phyloP scores from a whole-genome alignment of 2,329 filamentous ascomycete genomes.

The Fusarium burgessii region DNA sequence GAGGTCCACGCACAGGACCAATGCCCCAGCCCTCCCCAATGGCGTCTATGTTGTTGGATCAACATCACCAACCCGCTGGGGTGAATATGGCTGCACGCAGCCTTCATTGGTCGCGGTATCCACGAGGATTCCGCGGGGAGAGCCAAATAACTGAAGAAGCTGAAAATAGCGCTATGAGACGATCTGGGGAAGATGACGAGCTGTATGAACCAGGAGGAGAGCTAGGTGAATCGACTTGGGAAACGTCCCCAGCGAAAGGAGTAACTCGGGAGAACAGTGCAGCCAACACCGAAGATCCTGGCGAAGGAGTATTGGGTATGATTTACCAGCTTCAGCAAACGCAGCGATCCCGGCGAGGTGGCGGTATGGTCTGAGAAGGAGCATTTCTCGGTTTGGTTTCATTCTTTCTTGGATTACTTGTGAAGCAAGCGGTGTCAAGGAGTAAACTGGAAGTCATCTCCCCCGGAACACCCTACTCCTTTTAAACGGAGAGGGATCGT shows the following conservation, averaged over 20 bases:
- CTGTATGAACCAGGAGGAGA: constrained; percentile 63
- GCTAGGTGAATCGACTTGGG: constrained; percentile 71
- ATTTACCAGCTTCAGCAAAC: constrained; percentile 70
- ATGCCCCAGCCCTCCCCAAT: constrained; percentile 72
- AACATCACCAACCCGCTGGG: constrained; percentile 76
- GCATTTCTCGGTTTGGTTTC: not conserved
- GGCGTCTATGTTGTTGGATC: constrained; percentile 79
- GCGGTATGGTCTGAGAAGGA: constrained; percentile 51
- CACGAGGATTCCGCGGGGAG: constrained; percentile 60
- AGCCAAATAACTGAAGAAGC: constrained; percentile 68
- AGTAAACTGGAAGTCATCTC: constrained; percentile 11
- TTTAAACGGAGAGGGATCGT: not conserved
- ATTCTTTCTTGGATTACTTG: not conserved
- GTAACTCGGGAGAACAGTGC: constrained; percentile 66
- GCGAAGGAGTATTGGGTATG: constrained; percentile 67
- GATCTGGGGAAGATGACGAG: constrained; percentile 64
- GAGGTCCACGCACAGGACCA: constrained; percentile 49
- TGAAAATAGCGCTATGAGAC: constrained; percentile 55
- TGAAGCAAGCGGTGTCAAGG: constrained; percentile 15
- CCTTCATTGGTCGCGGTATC: constrained; percentile 59
- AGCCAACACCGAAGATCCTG: constrained; percentile 59
- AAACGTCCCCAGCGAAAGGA: constrained; percentile 65
- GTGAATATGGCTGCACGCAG: constrained; percentile 60
- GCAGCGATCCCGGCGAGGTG: constrained; percentile 62
- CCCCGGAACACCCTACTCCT: not conserved